A percentile compares a stretch with the other conserved stretches of the same genome.
phyloP scores from a whole-genome alignment of 208 protist species.

The Wallacemonas rigidus region DNA sequence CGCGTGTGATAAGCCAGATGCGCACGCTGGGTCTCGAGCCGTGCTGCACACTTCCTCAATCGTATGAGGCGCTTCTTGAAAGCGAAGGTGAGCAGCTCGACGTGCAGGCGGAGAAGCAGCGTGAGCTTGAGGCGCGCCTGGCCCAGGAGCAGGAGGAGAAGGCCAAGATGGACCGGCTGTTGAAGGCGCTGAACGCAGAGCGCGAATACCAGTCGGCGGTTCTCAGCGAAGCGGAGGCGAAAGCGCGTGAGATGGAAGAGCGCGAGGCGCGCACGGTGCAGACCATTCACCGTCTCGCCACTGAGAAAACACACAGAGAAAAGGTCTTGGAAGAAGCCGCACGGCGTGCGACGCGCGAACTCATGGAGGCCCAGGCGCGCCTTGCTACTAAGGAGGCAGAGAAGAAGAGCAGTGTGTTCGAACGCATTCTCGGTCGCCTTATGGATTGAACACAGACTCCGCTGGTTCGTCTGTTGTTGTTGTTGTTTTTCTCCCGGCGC shows the following conservation, averaged over 20 bases:
- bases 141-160: slow-evolving; percentile 66
- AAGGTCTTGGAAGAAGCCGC: slow-evolving; percentile 64
- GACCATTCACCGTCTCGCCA: slow-evolving; percentile 45
- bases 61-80: slow-evolving; percentile 62
- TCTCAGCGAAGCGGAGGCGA: slow-evolving; percentile 42
- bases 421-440: slow-evolving; percentile 33
- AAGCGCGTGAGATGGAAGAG: slow-evolving; percentile 59
- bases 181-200: slow-evolving; percentile 63
- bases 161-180: slow-evolving; percentile 48
- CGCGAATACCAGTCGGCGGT: slow-evolving; percentile 58
- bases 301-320: slow-evolving; percentile 58
- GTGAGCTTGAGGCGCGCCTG: slow-evolving; percentile 62
- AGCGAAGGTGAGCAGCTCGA: slow-evolving; percentile 51
- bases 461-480: neutral
- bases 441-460: slow-evolving; percentile 10
- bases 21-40: slow-evolving; percentile 57
- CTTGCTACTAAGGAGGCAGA: slow-evolving; percentile 44
- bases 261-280: slow-evolving; percentile 40
- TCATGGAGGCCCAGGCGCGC: slow-evolving; percentile 68
- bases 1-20: slow-evolving; percentile 77
- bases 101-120: slow-evolving; percentile 56
- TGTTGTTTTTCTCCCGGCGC: slow-evolving; percentile 1
- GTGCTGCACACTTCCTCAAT: slow-evolving; percentile 73
- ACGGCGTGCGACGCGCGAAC: slow-evolving; percentile 49
- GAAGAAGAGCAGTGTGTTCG: slow-evolving; percentile 39